These are phyloP conservation scores for Prunus fruticosa DNA, from an alignment of 306 rosid species.

Conservation along the genomic window DNA sequence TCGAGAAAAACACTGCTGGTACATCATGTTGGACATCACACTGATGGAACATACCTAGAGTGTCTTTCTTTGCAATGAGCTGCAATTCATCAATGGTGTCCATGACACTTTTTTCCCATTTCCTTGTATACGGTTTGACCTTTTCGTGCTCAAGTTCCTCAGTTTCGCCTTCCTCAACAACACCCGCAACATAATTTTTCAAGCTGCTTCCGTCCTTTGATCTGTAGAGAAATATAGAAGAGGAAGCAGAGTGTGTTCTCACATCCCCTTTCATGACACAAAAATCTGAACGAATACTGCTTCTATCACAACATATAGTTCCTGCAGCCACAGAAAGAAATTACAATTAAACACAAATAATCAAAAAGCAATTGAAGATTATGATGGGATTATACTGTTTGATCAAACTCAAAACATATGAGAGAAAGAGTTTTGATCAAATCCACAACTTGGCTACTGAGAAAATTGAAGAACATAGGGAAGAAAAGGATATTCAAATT, in stretches of 20 bases:
- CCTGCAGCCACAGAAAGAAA: constrained; percentile 36
- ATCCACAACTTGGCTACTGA: background rate
- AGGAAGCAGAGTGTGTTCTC: constrained; percentile 63
- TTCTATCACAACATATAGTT: constrained; percentile 82
- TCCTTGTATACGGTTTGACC: constrained; percentile 82
- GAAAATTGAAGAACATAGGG: background rate
- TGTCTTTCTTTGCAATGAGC: constrained; percentile 53
- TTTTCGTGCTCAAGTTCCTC: constrained; percentile 50
- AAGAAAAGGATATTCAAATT: background rate
- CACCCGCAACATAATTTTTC: constrained; percentile 12
- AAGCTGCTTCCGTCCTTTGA: constrained; percentile 26
- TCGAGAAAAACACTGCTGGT: constrained; percentile 90
- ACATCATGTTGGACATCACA: constrained; percentile 77
- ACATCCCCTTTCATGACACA: constrained; percentile 91
- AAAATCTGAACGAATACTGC: constrained; percentile 71
- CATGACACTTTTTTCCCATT: constrained; percentile 90
- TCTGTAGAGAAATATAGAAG: constrained; percentile 64
- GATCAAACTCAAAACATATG: background rate
- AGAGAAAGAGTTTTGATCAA: background rate
- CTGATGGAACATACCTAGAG: constrained; percentile 11
- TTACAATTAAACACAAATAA: background rate
- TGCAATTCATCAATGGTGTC: constrained; percentile 62
- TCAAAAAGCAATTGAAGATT: background rate
- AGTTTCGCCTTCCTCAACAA: constrained; percentile 16
- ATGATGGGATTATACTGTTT: background rate